Evolutionary conservation across 2,329 filamentous ascomycete genomes (phyloP).

Genomic region (Gaeumannomyces sp.): DNA sequence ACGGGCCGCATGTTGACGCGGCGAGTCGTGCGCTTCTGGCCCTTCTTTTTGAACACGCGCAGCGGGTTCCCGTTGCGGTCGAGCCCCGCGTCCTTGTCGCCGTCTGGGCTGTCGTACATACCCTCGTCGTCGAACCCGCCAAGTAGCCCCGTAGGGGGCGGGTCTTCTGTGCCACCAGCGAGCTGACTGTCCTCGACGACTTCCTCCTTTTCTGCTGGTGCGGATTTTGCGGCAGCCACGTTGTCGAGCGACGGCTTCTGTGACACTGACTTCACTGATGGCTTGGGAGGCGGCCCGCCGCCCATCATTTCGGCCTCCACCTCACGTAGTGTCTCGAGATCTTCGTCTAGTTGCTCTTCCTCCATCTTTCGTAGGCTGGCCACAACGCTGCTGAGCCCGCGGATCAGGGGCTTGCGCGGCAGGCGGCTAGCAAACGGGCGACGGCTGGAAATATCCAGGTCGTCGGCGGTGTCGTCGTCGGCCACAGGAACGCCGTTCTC

Average conservation of each 20-base stretch:
- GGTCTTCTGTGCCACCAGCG: constrained; percentile 30
- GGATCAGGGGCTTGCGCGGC: constrained; percentile 55
- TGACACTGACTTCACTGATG: not conserved
- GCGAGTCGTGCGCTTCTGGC: constrained; percentile 71
- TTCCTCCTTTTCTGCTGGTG: not conserved
- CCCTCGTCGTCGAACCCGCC: constrained; percentile 60
- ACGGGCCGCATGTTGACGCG: constrained; percentile 57
- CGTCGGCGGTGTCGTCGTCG: not conserved
- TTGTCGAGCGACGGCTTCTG: not conserved
- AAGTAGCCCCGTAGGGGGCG: constrained; percentile 24
- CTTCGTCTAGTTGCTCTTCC: constrained; percentile 64
- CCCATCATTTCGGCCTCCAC: constrained; percentile 46
- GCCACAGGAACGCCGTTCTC: constrained; percentile 45
- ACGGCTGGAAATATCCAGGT: not conserved
- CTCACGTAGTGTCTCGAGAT: constrained; percentile 68
- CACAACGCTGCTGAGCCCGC: constrained; percentile 69
- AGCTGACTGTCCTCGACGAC: constrained; percentile 25
- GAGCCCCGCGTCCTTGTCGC: constrained; percentile 30
- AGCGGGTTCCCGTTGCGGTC: constrained; percentile 54
- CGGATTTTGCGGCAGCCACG: not conserved
- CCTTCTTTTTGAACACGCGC: constrained; percentile 73
- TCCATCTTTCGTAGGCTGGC: constrained; percentile 63
- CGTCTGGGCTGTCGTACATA: constrained; percentile 48
- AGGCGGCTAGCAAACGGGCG: constrained; percentile 33
- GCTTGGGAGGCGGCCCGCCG: constrained; percentile 9